Base-by-base conservation (phyloP, 2,329 filamentous ascomycete genomes). In the Penicillium corylophilum region DNA sequence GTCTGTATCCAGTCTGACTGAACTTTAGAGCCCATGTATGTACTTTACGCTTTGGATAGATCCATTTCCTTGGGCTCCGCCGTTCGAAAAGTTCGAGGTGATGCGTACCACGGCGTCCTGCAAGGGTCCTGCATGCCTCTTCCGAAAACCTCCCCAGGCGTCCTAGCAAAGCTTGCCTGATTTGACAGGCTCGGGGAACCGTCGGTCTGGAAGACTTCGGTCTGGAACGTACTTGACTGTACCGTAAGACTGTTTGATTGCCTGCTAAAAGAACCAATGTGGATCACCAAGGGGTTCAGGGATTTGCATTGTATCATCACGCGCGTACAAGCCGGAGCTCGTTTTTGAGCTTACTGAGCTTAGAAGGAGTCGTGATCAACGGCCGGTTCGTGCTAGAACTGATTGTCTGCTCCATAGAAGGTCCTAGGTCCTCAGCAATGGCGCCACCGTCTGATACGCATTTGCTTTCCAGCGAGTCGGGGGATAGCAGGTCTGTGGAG, bases 41-140 rank as follows among this genome's bases (percentile, higher is more conserved):
- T 47, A 29, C 15, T 15, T 35, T 46, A 23, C 44, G 43, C 15
- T n/a, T 18, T 23, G 29, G n/a, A 46, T 46, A 33, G 42, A 24
- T 45, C 43, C 13, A n/a, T n/a, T 4, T 39, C 20, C 3, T 40
- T 9, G 33, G 38, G 12, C 8, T 40, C 26, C 26, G 33, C 16
- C 33, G 28, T 18, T 45, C 26, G 38, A 22, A 10, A 29, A n/a
- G 38, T 44, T 51, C 49, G 38, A 51, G 46, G 36, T 40, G 44
- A 50, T 36, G 50, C 48, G 47, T 56, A 29, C 28, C 44, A 56
- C 53, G 44, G 38, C 46, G 6, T 50, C 39, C 43, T 53, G 54
- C 56, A 57, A 59, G 54, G 54, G 56, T 56, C 48, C 44, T 48
- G 23, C 44, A 50, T 36, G 38, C 39, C 45, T 48, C 40, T 50